A percentile compares a stretch with the other conserved stretches of the same genome.
Evolutionary conservation across 2,329 filamentous ascomycete species (phyloP).

Genomic region (Ophiostoma populinum): DNA sequence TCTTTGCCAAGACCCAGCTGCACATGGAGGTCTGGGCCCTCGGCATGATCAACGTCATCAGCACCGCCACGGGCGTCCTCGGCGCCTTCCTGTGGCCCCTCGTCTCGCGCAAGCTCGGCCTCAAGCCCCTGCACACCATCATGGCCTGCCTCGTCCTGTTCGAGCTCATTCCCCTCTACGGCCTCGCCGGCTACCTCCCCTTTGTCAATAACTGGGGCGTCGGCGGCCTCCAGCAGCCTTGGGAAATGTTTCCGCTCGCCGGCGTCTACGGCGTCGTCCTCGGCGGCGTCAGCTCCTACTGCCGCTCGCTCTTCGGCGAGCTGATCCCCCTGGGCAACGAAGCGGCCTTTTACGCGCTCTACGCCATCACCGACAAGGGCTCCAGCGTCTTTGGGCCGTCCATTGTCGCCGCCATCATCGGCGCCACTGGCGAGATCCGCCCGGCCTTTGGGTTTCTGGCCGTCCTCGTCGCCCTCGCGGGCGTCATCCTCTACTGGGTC

Average conservation of each 20-base stretch:
- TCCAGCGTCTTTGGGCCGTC: slow-evolving; percentile 86
- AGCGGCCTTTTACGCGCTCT: slow-evolving; percentile 89
- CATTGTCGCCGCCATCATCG: slow-evolving; percentile 85
- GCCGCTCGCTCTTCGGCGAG: slow-evolving; percentile 80
- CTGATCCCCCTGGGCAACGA: slow-evolving; percentile 88
- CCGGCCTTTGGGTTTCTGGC: slow-evolving; percentile 89
- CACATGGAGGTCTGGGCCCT: slow-evolving; percentile 78
- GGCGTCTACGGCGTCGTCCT: slow-evolving; percentile 86
- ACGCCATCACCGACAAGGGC: slow-evolving; percentile 95
- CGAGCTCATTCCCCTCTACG: slow-evolving; percentile 84
- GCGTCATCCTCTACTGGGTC: slow-evolving; percentile 70
- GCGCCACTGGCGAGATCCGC: slow-evolving; percentile 62
- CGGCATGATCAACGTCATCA: slow-evolving; percentile 86
- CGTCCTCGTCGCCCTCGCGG: slow-evolving; percentile 64
- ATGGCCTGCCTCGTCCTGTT: slow-evolving; percentile 82
- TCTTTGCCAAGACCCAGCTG: slow-evolving; percentile 88
- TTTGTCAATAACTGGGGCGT: slow-evolving; percentile 58
- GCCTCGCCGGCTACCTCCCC: slow-evolving; percentile 72
- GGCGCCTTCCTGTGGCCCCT: slow-evolving; percentile 84
- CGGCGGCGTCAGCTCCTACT: slow-evolving; percentile 84
- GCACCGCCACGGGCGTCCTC: slow-evolving; percentile 64
- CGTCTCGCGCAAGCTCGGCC: slow-evolving; percentile 49
- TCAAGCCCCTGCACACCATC: slow-evolving; percentile 74
- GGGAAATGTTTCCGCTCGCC: slow-evolving; percentile 92
- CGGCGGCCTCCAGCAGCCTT: slow-evolving; percentile 75